Conservation (phyloP, 2,329 filamentous ascomycete genomes). For the Cercospora beticola region DNA sequence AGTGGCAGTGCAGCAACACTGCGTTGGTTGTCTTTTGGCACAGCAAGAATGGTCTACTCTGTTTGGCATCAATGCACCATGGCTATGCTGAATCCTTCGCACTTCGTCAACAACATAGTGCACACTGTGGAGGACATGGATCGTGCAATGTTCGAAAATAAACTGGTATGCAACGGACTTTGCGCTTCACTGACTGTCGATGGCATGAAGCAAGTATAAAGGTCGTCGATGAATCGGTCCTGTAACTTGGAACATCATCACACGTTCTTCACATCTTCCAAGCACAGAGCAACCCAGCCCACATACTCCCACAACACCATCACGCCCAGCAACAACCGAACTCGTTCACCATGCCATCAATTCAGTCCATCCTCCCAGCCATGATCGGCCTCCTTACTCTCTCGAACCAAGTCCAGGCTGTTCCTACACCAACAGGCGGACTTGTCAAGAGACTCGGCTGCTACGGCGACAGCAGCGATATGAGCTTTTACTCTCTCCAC, state of each 20-base stretch:
- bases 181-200: background rate
- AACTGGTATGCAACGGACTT: background rate
- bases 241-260: background rate
- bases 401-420: background rate
- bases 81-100: background rate
- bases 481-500: background rate
- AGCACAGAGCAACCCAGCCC: background rate
- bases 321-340: background rate
- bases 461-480: background rate
- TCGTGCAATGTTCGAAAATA: background rate
- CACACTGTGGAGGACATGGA: background rate
- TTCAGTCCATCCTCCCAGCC: background rate
- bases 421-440: background rate
- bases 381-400: background rate
- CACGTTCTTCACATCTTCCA: background rate
- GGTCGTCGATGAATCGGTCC: background rate
- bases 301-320: background rate
- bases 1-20: background rate
- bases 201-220: background rate
- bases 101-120: background rate
- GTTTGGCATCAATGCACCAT: background rate
- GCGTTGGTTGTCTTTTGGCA: background rate
- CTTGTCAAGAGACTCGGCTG: background rate
- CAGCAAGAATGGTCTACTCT: background rate
- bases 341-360: background rate